Percentiles rank a stretch among this genome's conserved stretches.
Evolutionary conservation across 1,284 basidiomycete genomes (phyloP).

Genomic region (Ceratobasidium sp.): DNA sequence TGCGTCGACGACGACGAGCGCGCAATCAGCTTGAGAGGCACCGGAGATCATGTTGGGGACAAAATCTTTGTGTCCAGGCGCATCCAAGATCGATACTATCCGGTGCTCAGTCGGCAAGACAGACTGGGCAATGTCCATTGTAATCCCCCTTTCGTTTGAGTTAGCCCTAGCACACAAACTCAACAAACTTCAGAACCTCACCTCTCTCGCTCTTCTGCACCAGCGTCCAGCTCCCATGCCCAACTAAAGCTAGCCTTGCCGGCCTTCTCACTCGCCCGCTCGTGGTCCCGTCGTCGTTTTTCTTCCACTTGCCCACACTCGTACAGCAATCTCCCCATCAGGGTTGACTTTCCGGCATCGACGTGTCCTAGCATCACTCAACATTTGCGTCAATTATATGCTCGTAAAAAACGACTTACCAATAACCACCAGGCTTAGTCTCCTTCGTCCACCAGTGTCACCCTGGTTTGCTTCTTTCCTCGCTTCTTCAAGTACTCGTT

Average conservation of each 20-base stretch:
- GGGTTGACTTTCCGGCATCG: constrained; percentile 97
- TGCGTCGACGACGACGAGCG: constrained; percentile 94
- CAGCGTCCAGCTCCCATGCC: constrained; percentile 97
- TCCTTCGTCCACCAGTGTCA: constrained; percentile 71
- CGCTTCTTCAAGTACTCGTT: constrained; percentile 89
- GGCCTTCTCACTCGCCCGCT: constrained; percentile 89
- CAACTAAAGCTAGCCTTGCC: constrained; percentile 97
- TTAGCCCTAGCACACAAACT: not conserved
- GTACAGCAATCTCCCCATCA: constrained; percentile 95
- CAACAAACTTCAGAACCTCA: constrained; percentile 56
- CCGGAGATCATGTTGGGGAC: constrained; percentile 99
- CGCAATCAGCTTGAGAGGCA: constrained; percentile 96
- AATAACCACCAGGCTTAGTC: constrained; percentile 91
- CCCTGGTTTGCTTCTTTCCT: constrained; percentile 67
- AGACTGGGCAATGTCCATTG: constrained; percentile 96
- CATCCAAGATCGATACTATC: constrained; percentile 92
- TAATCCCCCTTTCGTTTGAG: constrained; percentile 80
- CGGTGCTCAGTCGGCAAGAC: constrained; percentile 82
- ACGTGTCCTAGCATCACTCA: constrained; percentile 82
- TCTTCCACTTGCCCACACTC: constrained; percentile 92
- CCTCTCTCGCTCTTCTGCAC: constrained; percentile 93
- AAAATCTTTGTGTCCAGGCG: constrained; percentile 97
- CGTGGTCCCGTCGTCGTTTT: constrained; percentile 86
- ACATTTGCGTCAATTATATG: not conserved
- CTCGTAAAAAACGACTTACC: constrained; percentile 67